phyloP scores from a whole-genome alignment of 73 alveolate species.

The Uronychia binucleata region DNA sequence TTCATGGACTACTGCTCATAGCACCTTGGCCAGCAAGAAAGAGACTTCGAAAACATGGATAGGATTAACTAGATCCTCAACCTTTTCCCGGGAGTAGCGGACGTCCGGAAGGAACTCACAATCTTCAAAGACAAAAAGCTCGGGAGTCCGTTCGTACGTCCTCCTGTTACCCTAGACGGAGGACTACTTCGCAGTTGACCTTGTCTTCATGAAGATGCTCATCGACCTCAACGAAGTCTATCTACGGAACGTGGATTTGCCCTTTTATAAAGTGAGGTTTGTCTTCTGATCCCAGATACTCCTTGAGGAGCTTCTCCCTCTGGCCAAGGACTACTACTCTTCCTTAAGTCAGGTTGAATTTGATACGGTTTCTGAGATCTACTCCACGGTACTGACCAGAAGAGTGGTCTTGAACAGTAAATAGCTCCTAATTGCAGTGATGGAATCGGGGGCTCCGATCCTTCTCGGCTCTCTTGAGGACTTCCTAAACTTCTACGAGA shows the following conservation, averaged over 20 bases:
- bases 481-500: background rate
- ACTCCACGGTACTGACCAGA: background rate
- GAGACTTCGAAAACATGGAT: background rate
- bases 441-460: background rate
- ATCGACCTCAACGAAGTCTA: background rate
- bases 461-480: background rate
- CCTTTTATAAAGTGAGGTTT: background rate
- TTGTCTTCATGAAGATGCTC: background rate
- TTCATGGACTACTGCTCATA: background rate
- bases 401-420: background rate
- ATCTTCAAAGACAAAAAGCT: background rate
- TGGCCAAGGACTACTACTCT: background rate
- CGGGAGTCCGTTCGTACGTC: no score
- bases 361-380: background rate
- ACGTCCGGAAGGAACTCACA: background rate
- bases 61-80: background rate
- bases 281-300: background rate
- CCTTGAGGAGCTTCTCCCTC: background rate
- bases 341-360: background rate
- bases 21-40: background rate
- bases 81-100: background rate
- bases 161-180: no score
- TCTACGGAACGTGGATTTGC: background rate
- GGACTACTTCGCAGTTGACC: background rate
- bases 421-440: background rate